phyloP scores from a whole-genome alignment of 805 yeast species.

The Suhomyces canberraensis region DNA sequence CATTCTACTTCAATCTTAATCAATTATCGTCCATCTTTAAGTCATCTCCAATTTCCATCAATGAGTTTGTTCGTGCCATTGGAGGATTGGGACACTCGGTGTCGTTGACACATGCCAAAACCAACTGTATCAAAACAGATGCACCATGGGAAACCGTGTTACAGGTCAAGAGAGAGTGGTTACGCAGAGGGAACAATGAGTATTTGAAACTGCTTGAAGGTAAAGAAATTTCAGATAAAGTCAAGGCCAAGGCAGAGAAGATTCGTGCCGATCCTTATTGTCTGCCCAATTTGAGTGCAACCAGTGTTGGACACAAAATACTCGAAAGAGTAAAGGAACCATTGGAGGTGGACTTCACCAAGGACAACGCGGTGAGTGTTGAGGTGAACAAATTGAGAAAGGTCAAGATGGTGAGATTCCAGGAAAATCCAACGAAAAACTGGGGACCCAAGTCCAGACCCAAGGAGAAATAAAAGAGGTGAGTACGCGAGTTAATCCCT shows the following conservation, averaged over 20 bases:
- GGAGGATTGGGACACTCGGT: slow-evolving; percentile 81
- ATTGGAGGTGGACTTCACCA: slow-evolving; percentile 52
- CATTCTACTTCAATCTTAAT: slow-evolving; percentile 83
- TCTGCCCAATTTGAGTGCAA: slow-evolving; percentile 39
- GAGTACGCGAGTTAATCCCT: no score
- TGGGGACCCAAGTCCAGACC: slow-evolving; percentile 98
- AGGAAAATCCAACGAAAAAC: slow-evolving; percentile 86
- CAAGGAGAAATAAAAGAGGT: no score
- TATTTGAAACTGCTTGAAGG: slow-evolving; percentile 16
- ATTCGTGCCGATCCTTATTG: slow-evolving; percentile 31
- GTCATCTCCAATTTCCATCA: slow-evolving; percentile 79
- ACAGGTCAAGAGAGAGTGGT: slow-evolving; percentile 67
- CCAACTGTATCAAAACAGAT: slow-evolving; percentile 82
- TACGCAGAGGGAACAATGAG: slow-evolving; percentile 28
- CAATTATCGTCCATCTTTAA: slow-evolving; percentile 71
- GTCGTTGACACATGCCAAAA: slow-evolving; percentile 85
- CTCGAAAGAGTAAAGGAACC: slow-evolving; percentile 35
- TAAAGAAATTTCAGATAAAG: slow-evolving; percentile 9
- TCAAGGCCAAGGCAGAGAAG: slow-evolving; percentile 16
- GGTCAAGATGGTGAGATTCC: slow-evolving; percentile 81
- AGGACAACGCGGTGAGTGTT: slow-evolving; percentile 54
- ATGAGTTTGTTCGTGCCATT: slow-evolving; percentile 68
- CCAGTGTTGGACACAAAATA: slow-evolving; percentile 54
- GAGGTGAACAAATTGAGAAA: slow-evolving; percentile 61
- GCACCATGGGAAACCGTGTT: slow-evolving; percentile 84